A percentile compares a stretch with the other conserved stretches of the same genome.
These are phyloP conservation scores for Paragyromitra xinjiangensis DNA, from an alignment of 495 filamentous ascomycete species.

Conservation along the genomic window DNA sequence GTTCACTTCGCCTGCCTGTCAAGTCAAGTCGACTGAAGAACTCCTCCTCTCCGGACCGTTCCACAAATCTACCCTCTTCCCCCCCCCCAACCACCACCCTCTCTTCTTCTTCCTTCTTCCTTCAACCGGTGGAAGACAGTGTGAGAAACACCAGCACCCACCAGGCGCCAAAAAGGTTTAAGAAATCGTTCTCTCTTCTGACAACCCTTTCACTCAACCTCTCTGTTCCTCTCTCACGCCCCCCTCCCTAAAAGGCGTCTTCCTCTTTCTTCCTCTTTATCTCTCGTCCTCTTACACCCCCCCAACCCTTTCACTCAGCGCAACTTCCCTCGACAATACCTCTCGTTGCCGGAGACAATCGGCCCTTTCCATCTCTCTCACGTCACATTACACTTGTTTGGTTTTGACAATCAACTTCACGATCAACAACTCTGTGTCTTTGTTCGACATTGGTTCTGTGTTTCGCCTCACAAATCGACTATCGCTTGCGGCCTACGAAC, in stretches of 20 bases:
- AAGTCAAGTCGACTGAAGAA: constrained; percentile 33
- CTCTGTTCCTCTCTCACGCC: constrained; percentile 43
- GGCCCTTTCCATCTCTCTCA: constrained; percentile 45
- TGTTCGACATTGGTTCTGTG: constrained; percentile 44
- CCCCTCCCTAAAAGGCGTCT: constrained; percentile 40
- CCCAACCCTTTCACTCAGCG: constrained; percentile 32
- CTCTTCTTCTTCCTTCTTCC: constrained; percentile 34
- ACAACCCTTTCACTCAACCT: constrained; percentile 49
- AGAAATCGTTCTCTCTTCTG: constrained; percentile 52
- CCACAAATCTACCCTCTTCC: constrained; percentile 30
- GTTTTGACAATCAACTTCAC: constrained; percentile 56
- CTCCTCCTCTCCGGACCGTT: constrained; percentile 25
- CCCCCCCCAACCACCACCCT: constrained; percentile 41
- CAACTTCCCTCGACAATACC: constrained; percentile 30
- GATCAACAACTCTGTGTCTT: constrained; percentile 41
- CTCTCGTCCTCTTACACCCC: constrained; percentile 24
- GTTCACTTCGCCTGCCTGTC: constrained; percentile 49
- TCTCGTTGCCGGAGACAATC: constrained; percentile 49
- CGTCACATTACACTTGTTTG: constrained; percentile 50
- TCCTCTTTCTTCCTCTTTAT: constrained; percentile 37
- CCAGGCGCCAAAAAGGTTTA: constrained; percentile 46
- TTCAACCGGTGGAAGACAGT: constrained; percentile 41
- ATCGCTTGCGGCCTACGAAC: constrained; percentile 53
- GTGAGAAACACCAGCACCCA: constrained; percentile 36
- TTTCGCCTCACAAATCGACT: constrained; percentile 31